Conservation (phyloP, 768 basidiomycete species). For the Panus rudis region DNA sequence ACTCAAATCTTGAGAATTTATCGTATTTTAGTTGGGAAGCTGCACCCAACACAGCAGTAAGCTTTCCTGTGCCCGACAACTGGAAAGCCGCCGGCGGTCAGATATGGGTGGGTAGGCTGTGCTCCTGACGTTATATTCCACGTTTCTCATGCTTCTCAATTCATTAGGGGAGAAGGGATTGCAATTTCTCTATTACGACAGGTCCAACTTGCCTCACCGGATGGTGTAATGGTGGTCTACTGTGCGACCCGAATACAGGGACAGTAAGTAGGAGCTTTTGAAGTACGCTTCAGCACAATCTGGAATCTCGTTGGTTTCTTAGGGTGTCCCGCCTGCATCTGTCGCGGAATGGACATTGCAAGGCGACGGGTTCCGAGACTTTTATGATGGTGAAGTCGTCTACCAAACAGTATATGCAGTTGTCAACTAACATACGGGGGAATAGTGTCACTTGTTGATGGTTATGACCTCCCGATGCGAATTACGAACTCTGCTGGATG, state of each 20-base stretch:
- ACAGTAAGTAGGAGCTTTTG: no score
- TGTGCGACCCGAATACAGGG: constrained; percentile 22
- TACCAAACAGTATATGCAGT: not conserved
- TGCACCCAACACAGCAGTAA: constrained; percentile 28
- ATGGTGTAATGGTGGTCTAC: constrained; percentile 30
- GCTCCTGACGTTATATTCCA: no score
- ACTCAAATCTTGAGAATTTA: no score
- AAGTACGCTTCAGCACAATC: no score
- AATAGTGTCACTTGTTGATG: constrained; percentile 23
- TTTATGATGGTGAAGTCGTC: constrained; percentile 46
- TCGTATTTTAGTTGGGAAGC: constrained; percentile 34
- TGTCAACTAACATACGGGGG: not conserved
- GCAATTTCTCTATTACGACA: constrained; percentile 25
- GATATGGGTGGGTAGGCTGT: no score
- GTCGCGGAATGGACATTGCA: constrained; percentile 64
- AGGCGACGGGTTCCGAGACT: constrained; percentile 38
- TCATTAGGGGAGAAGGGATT: constrained; percentile 28
- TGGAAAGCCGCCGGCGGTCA: constrained; percentile 65
- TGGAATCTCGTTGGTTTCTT: no score
- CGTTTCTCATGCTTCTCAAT: no score
- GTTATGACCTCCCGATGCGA: constrained; percentile 48
- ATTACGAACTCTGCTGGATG: constrained; percentile 54
- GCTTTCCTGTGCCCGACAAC: constrained; percentile 50
- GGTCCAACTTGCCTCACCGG: constrained; percentile 29
- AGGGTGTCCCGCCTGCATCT: constrained; percentile 64